Evolutionary conservation across 768 basidiomycete species (phyloP).

Genomic region (Hortiboletus flavorubellus): DNA sequence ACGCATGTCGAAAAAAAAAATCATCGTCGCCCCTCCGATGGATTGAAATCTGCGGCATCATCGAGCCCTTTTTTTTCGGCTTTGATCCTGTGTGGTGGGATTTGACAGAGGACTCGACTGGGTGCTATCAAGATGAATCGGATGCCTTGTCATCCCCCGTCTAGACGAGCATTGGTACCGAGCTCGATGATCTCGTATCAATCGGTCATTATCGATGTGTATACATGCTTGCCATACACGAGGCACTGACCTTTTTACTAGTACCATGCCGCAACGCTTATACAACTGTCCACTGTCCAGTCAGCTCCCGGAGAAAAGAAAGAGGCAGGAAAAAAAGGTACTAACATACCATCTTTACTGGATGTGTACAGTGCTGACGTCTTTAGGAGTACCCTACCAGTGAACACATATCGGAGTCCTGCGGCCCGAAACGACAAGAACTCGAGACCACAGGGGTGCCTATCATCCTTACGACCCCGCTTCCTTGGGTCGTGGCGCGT

Average conservation of each 20-base stretch:
- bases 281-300: background rate
- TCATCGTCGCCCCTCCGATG: background rate
- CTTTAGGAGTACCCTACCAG: background rate
- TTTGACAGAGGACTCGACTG: background rate
- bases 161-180: background rate
- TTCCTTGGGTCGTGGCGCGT: background rate
- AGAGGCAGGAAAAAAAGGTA: background rate
- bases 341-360: background rate
- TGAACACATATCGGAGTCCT: background rate
- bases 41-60: background rate
- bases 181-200: background rate
- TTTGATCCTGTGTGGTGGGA: background rate
- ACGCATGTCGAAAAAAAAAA: no score
- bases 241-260: background rate
- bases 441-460: background rate
- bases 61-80: background rate
- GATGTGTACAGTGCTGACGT: constrained; percentile 1
- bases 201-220: constrained; percentile 1
- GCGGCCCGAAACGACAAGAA: background rate
- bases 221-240: background rate
- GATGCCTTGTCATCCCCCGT: background rate
- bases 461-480: background rate
- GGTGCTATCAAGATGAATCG: background rate
- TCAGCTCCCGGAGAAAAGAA: background rate
- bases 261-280: background rate